Base-by-base conservation (phyloP, 768 basidiomycete species). In the Omphalotus guepiniiformis region DNA sequence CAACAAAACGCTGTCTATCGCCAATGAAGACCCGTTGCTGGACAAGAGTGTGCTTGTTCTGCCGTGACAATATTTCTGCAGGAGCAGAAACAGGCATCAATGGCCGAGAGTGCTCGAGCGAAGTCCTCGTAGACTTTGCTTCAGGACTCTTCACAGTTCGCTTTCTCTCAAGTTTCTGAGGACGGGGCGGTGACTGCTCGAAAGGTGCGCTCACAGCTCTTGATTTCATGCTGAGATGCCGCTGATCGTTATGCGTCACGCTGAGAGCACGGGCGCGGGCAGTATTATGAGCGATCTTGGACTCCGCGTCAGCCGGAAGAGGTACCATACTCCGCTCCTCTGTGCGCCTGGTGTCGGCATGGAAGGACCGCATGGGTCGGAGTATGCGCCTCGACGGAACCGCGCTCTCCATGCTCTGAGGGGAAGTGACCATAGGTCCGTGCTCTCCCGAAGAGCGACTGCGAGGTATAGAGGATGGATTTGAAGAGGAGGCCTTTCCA, bases 1-100 rank as follows among this genome's bases (percentile, higher is more conserved):
- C 80, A 53, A 85, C 77, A 54, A 84, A 88, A 34, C 82, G 74
- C 61, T 90, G 86, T 71, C 82, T 74, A 56, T 84, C 83, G 4
- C 81, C 82, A 49, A 94, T 71, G 59, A 91, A 93, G 7, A 94
- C 66, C 11, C 88, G 75, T 58, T 86, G 86, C 55, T 86, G 85
- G 16, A 69, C 68, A 11, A 37, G 19, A 27, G 43, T 34, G 12
- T 16, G 3, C 15, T 44, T 30, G 18, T 39, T 47, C 27, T 47
- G 46, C 8, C 46, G 36, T 5, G 68, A 63, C 49, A 70, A 53
- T 40, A 64, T 54, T 15, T 71, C 65, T 39, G 59, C 53, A 23
- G 55, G 52, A 13, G 72, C 67, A 12, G 69, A 55, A 13, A 69
- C 70, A 23, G 73, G 70, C 1, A 74, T 27, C 37, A 47, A 9